Base-by-base conservation (phyloP, 345 rosid genomes). In the Eucalyptus leucophloia region DNA sequence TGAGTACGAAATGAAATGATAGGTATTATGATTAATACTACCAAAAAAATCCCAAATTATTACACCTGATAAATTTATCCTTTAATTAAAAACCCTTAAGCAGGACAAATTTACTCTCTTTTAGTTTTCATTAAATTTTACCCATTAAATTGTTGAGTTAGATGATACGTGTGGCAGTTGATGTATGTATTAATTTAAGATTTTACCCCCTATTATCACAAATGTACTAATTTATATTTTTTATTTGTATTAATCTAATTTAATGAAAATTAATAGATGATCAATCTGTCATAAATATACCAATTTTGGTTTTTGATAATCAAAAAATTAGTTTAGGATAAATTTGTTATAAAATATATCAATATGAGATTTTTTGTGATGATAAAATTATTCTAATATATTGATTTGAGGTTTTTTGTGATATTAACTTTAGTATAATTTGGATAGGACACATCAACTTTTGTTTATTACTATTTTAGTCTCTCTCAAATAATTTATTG, bases 81-180 rank as follows among this genome's bases (percentile, higher is more conserved):
- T 51, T 51, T 7, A 51, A 51, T 51, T 51, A 51, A 51, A 53
- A 53, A 7, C 2, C 1, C 4, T 0, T 19, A 53, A 53, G 4
- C 1, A 0, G 4, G 10, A 53, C 0, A 53, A 53, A 53, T 53
- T 53, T 53, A 1, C 56, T 53, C 9, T 19, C 0, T 53, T 53
- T 53, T 19, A 53, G 1, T 53, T 53, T 53, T 0, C 10, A 53
- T 53, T 19, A 53, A 53, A 53, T 53, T 53, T 53, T 53, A 53
- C 9, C 0, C 0, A 0, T 53, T 53, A 18, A 53, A 53, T 51
- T 18, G 0, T 9, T 1, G 0, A 51, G 1, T 7, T 51, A 3
- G 7, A 49, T 49, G 51, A 49, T 49, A 15, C 1, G 18, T 15
- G 5, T 15, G 5, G 49, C 0, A 2, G 0, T 47, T 47, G 2